Base-by-base conservation (phyloP, 495 filamentous ascomycete species). In the Neurospora sp. region DNA sequence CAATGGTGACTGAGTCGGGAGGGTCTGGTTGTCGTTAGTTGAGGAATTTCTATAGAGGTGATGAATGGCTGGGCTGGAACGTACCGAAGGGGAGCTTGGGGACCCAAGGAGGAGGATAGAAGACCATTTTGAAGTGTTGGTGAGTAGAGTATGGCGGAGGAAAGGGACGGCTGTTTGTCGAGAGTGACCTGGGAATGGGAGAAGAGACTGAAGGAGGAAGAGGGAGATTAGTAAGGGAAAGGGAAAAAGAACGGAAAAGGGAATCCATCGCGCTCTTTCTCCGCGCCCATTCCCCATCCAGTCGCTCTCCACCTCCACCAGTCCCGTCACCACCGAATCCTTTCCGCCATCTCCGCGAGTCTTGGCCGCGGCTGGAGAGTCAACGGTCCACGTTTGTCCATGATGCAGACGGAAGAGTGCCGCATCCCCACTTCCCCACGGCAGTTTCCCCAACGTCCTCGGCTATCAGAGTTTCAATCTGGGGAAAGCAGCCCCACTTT, bases 1-100 rank as follows among this genome's bases (percentile, higher is more conserved):
- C 84, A 70, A 97, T 85, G 0, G 93, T 87, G 74, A 97, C 86
- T 38, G 89, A 89, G 77, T 96, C 93, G 6, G 93, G 93, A 3
- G 91, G 85, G 40, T 90, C 87, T 86, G 61, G 6, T 22, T 40
- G 68, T 22, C 11, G 39, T 79, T 42, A 78, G 72, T 40, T 20
- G 40, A 68, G n/a, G 41, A 14, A n/a, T 1, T 38, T 53, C 35
- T 74, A 53, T 74, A 53, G 40, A 69, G 10, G 14, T 44, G 22
- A 10, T 46, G n/a, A 46, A 12, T 14, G 12, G 31, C 18, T 14
- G 2, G 70, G 31, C 40, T 22, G 16, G 14, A 8, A 78, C 83
- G 46, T 75, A 86, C 84, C 83, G 68, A 87, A 86, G 0, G 89
- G 88, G 68, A 97, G 85, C 76, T 88, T 81, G 40, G 91, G 91